Evolutionary conservation across 257 asterid genomes (phyloP).

Genomic region (Salvia miltiorrhiza): DNA sequence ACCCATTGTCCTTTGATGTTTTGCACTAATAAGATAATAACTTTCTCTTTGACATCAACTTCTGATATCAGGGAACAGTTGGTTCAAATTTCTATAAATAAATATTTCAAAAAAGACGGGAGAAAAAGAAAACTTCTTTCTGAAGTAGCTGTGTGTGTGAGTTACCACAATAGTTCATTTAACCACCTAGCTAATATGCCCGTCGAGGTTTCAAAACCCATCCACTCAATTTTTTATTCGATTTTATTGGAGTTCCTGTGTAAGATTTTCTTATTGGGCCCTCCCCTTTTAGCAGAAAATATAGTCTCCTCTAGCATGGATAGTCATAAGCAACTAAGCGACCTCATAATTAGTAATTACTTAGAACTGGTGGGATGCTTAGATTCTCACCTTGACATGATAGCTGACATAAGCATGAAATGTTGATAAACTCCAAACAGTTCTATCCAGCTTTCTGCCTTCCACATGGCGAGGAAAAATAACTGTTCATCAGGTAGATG

Average conservation of each 20-base stretch:
- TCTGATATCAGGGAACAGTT: background rate
- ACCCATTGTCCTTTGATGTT: background rate
- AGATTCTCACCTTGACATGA: slow-evolving; percentile 82
- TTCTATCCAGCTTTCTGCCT: slow-evolving; percentile 89
- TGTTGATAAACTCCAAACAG: slow-evolving; percentile 90
- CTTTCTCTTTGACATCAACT: background rate
- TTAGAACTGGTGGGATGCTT: slow-evolving; percentile 11
- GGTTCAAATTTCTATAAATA: background rate
- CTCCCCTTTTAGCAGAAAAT: background rate
- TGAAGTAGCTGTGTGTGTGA: background rate
- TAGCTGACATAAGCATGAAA: slow-evolving; percentile 96
- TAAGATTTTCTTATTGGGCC: background rate
- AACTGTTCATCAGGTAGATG: slow-evolving; percentile 40
- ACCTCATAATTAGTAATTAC: background rate
- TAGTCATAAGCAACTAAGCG: slow-evolving; percentile 1
- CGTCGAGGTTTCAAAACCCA: slow-evolving; percentile 1
- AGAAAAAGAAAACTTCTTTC: background rate
- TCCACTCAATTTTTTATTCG: background rate
- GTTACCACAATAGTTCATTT: background rate
- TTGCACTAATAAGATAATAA: background rate
- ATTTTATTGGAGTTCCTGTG: background rate
- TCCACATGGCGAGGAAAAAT: slow-evolving; percentile 92
- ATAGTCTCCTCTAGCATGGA: slow-evolving; percentile 2
- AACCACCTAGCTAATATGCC: background rate
- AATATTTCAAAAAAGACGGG: background rate